Conservation (phyloP, 768 basidiomycete genomes). For the Hypholoma fasciculare region DNA sequence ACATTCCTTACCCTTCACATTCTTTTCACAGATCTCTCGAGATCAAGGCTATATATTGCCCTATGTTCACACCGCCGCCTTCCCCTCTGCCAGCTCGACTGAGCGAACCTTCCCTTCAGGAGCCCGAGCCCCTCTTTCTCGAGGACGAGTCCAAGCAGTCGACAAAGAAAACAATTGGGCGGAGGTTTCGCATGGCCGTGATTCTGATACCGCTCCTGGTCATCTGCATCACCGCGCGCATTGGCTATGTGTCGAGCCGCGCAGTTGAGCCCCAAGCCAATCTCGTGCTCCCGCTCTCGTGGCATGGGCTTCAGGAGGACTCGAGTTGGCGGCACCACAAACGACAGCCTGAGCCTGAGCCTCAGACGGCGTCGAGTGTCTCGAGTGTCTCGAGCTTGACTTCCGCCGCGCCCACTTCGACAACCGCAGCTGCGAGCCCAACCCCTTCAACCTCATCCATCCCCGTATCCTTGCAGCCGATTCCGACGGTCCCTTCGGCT, state of each 20-base stretch:
- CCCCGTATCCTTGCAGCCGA: constrained; percentile 23
- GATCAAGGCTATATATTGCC: constrained; percentile 10
- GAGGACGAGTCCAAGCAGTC: constrained; percentile 3
- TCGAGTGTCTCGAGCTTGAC: not conserved
- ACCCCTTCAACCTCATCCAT: constrained; percentile 17
- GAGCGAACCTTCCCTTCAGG: not conserved
- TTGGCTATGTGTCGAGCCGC: constrained; percentile 47
- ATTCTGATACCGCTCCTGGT: constrained; percentile 58
- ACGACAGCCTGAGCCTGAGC: constrained; percentile 33
- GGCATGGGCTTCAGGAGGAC: constrained; percentile 27
- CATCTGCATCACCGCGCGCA: constrained; percentile 51
- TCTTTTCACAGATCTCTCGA: constrained; percentile 17
- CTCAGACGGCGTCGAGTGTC: not conserved
- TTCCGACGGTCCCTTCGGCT: constrained; percentile 50
- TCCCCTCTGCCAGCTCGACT: constrained; percentile 26
- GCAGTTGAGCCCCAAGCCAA: constrained; percentile 41
- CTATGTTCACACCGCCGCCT: constrained; percentile 36
- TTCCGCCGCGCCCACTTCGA: not conserved
- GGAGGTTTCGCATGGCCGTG: constrained; percentile 50
- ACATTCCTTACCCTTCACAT: constrained; percentile 23
- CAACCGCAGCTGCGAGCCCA: constrained; percentile 15
- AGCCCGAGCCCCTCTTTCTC: not conserved
- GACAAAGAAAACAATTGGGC: constrained; percentile 43
- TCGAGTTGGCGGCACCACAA: constrained; percentile 43
- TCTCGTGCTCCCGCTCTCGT: constrained; percentile 19